Conservation (phyloP, 163 green algal species). For the Volvox carteri region DNA sequence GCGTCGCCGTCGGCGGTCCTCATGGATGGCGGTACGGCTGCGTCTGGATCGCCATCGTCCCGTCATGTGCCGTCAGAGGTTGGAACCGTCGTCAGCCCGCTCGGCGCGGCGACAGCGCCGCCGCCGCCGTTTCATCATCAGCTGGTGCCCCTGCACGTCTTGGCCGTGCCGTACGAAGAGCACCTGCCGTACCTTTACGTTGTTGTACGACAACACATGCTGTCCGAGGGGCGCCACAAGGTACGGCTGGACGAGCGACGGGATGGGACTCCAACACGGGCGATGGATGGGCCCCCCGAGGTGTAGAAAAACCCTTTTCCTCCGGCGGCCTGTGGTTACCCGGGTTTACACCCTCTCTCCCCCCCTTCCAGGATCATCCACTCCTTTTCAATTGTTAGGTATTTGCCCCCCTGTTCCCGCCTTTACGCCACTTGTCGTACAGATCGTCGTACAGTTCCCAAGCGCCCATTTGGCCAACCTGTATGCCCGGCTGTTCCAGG, state of each 20-base stretch:
- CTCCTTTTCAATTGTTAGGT: too few species aligned
- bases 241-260: neutral
- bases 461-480: constrained; percentile 2
- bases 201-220: constrained; percentile 46
- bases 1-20: neutral
- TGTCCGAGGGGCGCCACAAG: constrained; percentile 36
- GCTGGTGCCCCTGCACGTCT: constrained; percentile 14
- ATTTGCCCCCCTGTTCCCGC: too few species aligned
- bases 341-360: too few species aligned
- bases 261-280: too few species aligned
- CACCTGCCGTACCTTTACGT: constrained; percentile 51
- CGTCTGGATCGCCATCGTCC: neutral
- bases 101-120: neutral
- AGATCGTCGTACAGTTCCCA: constrained; percentile 41
- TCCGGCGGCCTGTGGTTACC: too few species aligned
- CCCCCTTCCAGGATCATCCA: neutral
- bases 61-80: neutral
- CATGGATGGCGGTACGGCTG: neutral
- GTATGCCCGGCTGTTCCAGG: constrained; percentile 32
- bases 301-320: too few species aligned
- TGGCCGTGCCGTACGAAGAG: constrained; percentile 19
- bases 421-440: too few species aligned
- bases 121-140: neutral
- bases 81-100: neutral
- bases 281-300: too few species aligned